Evolutionary conservation across 768 basidiomycete genomes (phyloP), one percentile per base, ranked within the genome.

Genomic region (Kwoniella europaea): DNA sequence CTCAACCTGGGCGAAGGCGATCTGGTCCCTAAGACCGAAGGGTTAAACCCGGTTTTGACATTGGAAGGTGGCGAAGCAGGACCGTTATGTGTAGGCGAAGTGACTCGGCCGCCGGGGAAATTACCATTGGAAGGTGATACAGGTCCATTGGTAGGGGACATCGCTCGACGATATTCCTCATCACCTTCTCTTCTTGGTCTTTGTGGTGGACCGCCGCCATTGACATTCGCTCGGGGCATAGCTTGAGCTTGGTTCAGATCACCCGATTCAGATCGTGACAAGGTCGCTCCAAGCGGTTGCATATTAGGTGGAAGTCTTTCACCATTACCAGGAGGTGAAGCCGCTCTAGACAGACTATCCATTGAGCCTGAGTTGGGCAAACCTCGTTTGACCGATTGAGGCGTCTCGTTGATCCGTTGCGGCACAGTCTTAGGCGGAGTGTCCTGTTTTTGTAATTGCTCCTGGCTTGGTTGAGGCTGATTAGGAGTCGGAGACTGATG

Each of bases 121-220:
- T 50, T 64, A 20, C 53, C 54, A 44, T 74, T 74, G 6, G 63
- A 69, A 4, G 81, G 79, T 65, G 74, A 77, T 13, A 67, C 50
- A 20, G 79, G 76, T 24, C 74, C 72, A 52, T 65, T 68, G 13
- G 61, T 55, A 4, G 92, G 91, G 2, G 92, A 93, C 85, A 88
- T 87, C 2, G 91, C 86, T 43, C 91, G 89, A 70, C 76, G 75
- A 70, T 75, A 78, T 27, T 79, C 78, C 50, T 72, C 76, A 65
- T 79, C 74, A 43, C 79, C 76, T 50, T 78, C 76, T 29, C 82
- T 82, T 27, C 83, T 79, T 53, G 85, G 81, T 55, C 84, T 59
- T 71, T 83, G 83, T 12, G 80, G 82, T 42, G 75, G 79, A 87
- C 87, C 59, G 83, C 82, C 16, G 83, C 83, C 66, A 84, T 86